These are phyloP conservation scores for Wickerhamiella kazuoi DNA, from an alignment of 805 yeast genomes.

Conservation along the genomic window DNA sequence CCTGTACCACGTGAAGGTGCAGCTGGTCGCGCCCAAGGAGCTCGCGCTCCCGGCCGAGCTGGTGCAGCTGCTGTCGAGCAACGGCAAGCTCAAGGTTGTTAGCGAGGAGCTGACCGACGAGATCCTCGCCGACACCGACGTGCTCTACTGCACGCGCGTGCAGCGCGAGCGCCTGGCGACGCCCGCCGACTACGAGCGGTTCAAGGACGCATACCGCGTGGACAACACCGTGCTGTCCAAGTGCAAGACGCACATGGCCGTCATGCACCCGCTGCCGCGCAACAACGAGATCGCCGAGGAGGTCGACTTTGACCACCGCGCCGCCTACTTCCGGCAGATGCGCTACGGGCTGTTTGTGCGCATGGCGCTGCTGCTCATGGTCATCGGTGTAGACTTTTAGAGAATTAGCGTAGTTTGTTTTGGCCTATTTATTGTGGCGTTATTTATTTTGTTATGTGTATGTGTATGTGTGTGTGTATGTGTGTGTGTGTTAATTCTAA, in stretches of 20 bases:
- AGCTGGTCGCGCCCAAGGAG: conserved; percentile 81
- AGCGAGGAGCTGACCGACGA: conserved; percentile 65
- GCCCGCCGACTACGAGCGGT: conserved; percentile 59
- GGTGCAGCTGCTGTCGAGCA: conserved; percentile 42
- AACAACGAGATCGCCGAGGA: conserved; percentile 92
- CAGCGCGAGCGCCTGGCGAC: conserved; percentile 89
- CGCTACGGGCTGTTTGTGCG: conserved; percentile 94
- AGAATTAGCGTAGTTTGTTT: not conserved
- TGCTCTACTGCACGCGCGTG: conserved; percentile 91
- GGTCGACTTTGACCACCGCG: conserved; percentile 97
- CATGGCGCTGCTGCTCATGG: conserved; percentile 98
- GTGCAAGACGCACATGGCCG: conserved; percentile 97
- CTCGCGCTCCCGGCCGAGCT: conserved; percentile 65
- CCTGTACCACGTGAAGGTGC: conserved; percentile 84
- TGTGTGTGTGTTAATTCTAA: conserved; percentile 3
- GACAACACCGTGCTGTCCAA: conserved; percentile 79
- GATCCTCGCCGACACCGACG: conserved; percentile 78
- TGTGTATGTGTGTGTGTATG: conserved; percentile 5
- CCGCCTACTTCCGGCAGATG: conserved; percentile 99
- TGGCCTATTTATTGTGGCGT: conserved; percentile 4
- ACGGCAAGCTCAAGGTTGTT: conserved; percentile 58
- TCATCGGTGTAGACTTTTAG: conserved; percentile 77
- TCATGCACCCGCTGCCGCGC: conserved; percentile 98
- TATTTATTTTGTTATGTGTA: conserved; percentile 5
- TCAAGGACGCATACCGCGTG: conserved; percentile 80